These are phyloP conservation scores for Quercus variabilis DNA, from an alignment of 306 rosid genomes.

Conservation along the genomic window DNA sequence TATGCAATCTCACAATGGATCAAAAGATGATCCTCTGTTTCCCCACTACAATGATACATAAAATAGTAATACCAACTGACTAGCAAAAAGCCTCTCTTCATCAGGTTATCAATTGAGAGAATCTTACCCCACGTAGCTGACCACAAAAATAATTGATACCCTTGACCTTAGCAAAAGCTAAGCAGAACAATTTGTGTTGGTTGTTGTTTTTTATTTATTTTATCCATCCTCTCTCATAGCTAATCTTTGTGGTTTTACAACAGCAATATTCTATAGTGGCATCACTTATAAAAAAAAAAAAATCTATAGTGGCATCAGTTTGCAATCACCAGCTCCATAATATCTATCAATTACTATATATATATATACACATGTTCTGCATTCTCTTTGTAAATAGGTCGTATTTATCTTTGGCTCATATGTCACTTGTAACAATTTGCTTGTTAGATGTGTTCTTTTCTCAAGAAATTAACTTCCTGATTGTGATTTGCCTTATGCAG, in stretches of 20 bases:
- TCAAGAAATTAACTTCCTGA: conserved; percentile 30
- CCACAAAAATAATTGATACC: too few relatives aligned
- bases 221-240: not conserved
- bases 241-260: not conserved
- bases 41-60: too few relatives aligned
- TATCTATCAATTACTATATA: conserved; percentile 1
- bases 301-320: conserved; percentile 5
- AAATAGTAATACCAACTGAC: too few relatives aligned
- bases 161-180: not conserved
- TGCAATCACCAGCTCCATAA: not conserved
- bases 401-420: conserved; percentile 8
- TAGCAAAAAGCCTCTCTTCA: too few relatives aligned
- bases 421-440: not conserved
- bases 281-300: not conserved
- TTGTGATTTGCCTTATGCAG: conserved; percentile 52
- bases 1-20: too few relatives aligned
- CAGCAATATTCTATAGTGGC: not conserved
- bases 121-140: too few relatives aligned
- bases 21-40: too few relatives aligned
- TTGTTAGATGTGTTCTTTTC: conserved; percentile 13
- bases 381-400: not conserved
- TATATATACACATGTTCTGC: not conserved
- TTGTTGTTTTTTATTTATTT: not conserved
- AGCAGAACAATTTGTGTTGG: not conserved
- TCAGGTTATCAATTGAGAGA: too few relatives aligned